These are phyloP conservation scores for Alternaria longipes DNA, from an alignment of 2,329 filamentous ascomycete species.

Conservation along the genomic window DNA sequence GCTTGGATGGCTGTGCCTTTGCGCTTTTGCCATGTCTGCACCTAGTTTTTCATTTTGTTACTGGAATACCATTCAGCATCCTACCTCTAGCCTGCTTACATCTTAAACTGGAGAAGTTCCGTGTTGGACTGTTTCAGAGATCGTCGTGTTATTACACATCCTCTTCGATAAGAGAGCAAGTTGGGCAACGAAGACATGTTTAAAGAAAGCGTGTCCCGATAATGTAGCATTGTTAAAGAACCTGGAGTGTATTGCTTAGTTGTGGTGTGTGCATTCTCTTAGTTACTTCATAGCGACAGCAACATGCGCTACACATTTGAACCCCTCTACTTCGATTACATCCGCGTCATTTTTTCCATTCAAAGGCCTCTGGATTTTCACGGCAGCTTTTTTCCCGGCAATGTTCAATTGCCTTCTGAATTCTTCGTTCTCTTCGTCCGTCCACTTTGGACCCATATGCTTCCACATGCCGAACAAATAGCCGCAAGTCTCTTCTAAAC, in stretches of 20 bases:
- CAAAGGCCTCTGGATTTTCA: slow-evolving; percentile 2
- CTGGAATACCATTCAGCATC: not conserved
- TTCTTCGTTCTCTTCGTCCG: slow-evolving; percentile 11
- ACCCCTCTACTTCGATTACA: slow-evolving; percentile 15
- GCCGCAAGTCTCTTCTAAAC: slow-evolving; percentile 9
- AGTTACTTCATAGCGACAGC: slow-evolving; percentile 19
- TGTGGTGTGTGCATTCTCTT: not conserved
- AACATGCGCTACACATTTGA: slow-evolving; percentile 16
- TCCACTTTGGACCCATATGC: slow-evolving; percentile 10
- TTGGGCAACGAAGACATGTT: not conserved
- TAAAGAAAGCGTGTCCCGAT: not conserved
- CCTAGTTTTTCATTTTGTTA: not conserved
- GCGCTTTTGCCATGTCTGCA: not conserved
- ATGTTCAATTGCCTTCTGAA: slow-evolving; percentile 9
- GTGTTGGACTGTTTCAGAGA: not conserved
- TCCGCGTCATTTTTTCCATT: slow-evolving; percentile 8
- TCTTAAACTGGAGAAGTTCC: not conserved
- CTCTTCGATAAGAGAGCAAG: not conserved
- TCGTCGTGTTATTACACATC: not conserved
- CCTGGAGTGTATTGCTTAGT: not conserved
- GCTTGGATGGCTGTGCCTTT: not conserved
- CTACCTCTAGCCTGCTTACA: not conserved
- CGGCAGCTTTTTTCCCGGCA: slow-evolving; percentile 3
- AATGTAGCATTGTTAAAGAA: not conserved
- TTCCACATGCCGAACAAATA: slow-evolving; percentile 14